Base-by-base conservation (phyloP, 2,329 filamentous ascomycete species). In the Ceratocystis colombiana region DNA sequence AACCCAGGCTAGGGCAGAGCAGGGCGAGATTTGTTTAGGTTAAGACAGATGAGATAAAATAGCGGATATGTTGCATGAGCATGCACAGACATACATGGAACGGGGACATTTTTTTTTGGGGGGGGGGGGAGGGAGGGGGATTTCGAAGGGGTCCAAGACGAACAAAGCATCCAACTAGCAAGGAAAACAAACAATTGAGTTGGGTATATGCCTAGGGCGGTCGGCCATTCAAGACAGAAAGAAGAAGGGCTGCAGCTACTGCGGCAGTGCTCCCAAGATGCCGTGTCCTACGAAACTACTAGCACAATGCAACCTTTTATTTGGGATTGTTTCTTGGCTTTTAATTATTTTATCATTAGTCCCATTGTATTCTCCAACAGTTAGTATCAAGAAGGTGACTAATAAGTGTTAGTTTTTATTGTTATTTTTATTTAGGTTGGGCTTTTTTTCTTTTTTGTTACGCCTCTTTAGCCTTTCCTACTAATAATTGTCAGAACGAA, bases 71-170 rank as follows among this genome's bases (percentile, higher is more conserved):
- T 30, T n/a, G 53, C 53, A 59, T 59, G 25, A 59, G 33, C 37
- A 37, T 59, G 53, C 53, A 59, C 28, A 59, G 53, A 59, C 53
- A n/a, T 8, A 59, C 25, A 37, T 59, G 28, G 28, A 30, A 67
- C 61, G 66, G 66, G 30, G 50, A 30, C 22, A 30, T 25, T 50
- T 33, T 44, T 28, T 25, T 65, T 57, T 30, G 2, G 25, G 25
- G 10, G 5, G 22, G 25, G 53, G 10, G 8, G 15, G 53, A 10
- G 7, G 3, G 53, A 5, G 50, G 53, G 28, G 4, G 48, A n/a
- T 22, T 22, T 22, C 1, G 45, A 7, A 30, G 30, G 6, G 30
- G 6, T 0, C 5, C 6, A 53, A 53, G 8, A 53, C 48, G 12
- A 25, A 12, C 2, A 8, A 12, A 30, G 4, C 1, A 57, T 17